A percentile compares a stretch with the other conserved stretches of the same genome.
Conservation (phyloP, 352 stramenopile genomes). For the Phytophthora pluvialis region DNA sequence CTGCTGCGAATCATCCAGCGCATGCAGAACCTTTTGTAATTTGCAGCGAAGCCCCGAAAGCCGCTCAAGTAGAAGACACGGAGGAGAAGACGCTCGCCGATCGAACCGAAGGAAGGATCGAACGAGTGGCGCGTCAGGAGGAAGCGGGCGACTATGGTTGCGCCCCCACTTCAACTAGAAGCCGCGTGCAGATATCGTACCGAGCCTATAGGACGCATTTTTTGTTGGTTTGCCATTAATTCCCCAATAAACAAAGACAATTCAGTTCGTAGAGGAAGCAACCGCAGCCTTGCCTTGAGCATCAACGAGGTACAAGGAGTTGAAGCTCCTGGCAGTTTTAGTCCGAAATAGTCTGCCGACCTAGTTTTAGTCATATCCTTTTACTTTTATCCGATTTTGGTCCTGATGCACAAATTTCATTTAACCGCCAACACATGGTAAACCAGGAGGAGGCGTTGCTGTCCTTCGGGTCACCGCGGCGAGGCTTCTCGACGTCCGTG, state of each 20-base stretch:
- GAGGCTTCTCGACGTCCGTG: constrained; percentile 37
- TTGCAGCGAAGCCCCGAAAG: constrained; percentile 13
- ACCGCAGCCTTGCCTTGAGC: constrained; percentile 2
- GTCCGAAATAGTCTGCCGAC: not conserved
- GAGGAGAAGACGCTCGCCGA: constrained; percentile 22
- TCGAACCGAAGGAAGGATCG: constrained; percentile 33
- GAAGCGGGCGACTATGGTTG: not conserved
- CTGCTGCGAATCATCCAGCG: constrained; percentile 72
- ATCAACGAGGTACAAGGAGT: no score
- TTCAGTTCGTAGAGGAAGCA: constrained; percentile 21
- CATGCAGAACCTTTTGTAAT: constrained; percentile 65
- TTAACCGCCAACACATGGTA: constrained; percentile 23
- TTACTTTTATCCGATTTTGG: not conserved
- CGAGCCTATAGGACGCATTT: constrained; percentile 29
- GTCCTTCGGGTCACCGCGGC: constrained; percentile 59
- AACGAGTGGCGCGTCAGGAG: constrained; percentile 28
- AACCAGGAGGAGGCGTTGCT: constrained; percentile 50
- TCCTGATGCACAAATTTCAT: constrained; percentile 8
- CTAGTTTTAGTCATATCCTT: no score
- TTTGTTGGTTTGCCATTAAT: constrained; percentile 41
- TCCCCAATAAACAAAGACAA: constrained; percentile 33
- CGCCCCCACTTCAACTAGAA: constrained; percentile 13
- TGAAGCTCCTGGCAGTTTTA: not conserved
- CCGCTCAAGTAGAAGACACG: constrained; percentile 18
- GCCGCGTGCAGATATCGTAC: constrained; percentile 17